Evolutionary conservation across 2,329 filamentous ascomycete genomes (phyloP), one percentile per base, ranked within the genome.

Genomic region (Aspergillus glaucus): DNA sequence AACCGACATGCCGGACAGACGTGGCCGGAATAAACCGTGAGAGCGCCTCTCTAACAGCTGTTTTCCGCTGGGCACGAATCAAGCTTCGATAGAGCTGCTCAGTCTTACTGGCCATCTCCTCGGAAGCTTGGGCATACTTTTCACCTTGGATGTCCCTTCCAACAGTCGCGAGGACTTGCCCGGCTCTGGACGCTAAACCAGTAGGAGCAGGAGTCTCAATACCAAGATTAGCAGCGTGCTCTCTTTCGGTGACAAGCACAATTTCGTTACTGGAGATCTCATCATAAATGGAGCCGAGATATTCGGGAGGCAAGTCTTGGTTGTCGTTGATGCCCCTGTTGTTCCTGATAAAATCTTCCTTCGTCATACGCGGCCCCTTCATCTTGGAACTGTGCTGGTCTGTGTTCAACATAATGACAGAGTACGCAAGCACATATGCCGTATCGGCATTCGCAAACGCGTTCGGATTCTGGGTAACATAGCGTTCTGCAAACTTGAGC

Each of bases 401-500:
- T 1, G 91, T 95, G 67, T 98, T 98, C 45, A 98, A 75, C 80
- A 98, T 77, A 60, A 98, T 96, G 48, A 97, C 93, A 0, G 92
- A 97, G 70, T 98, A 98, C 0, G 90, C 86, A 34, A 98, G 76
- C 7, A 98, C 89, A 58, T 98, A 98, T 12, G 93, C 92, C 0
- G 94, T 98, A 66, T 98, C 94, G 2, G 93, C 94, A 62, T 97
- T 98, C 32, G 93, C 93, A 68, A 95, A 98, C 1, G 93, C 92
- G 63, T 95, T 95, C 0, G 93, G 93, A 59, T 98, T 98, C 26
- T 91, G 91, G 51, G 85, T 86, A 45, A 95, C 87, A 66, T 98
- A 98, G 51, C 92, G 85, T 68, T 97, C 92, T 8, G 93, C 93
- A 71, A 97, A 98, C 68, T 98, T 98, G 57, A 98, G 75, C 93